Conservation (phyloP, 164 flowering plant species). For the Pachysandra terminalis region DNA sequence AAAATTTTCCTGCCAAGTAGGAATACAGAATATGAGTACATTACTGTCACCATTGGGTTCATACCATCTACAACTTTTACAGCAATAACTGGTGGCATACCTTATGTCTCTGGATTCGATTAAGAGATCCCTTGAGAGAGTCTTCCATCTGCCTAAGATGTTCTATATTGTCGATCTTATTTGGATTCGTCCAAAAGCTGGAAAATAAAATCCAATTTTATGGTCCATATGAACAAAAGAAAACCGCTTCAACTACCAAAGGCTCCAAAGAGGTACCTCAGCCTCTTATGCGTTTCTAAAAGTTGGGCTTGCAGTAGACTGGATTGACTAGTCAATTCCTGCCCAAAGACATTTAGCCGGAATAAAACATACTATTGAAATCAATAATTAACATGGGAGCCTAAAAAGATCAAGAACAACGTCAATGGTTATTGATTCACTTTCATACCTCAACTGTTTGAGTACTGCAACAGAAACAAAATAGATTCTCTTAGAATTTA, state of each 20-base stretch:
- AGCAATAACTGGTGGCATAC: constrained; percentile 19
- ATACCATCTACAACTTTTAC: neutral
- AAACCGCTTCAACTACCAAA: neutral
- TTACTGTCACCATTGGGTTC: neutral
- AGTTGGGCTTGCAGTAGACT: constrained; percentile 52
- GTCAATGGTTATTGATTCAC: neutral
- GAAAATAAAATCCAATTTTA: neutral
- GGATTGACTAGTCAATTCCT: constrained; percentile 63
- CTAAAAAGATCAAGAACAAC: neutral
- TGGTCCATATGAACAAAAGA: neutral
- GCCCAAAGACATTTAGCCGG: constrained; percentile 12
- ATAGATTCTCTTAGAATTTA: neutral
- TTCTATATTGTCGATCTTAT: constrained; percentile 44
- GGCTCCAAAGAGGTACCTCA: constrained; percentile 41
- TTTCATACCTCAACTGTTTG: constrained; percentile 45
- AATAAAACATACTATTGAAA: too few species aligned
- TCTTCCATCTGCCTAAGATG: constrained; percentile 55
- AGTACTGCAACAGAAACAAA: constrained; percentile 33
- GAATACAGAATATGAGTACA: neutral
- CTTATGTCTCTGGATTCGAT: constrained; percentile 35
- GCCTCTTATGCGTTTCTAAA: constrained; percentile 51
- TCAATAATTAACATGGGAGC: neutral
- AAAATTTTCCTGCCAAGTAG: constrained; percentile 37
- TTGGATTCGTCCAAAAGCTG: constrained; percentile 59
- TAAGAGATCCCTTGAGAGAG: constrained; percentile 42